Base-by-base conservation (phyloP, 2,329 filamentous ascomycete species). In the Tolypocladium sp. region DNA sequence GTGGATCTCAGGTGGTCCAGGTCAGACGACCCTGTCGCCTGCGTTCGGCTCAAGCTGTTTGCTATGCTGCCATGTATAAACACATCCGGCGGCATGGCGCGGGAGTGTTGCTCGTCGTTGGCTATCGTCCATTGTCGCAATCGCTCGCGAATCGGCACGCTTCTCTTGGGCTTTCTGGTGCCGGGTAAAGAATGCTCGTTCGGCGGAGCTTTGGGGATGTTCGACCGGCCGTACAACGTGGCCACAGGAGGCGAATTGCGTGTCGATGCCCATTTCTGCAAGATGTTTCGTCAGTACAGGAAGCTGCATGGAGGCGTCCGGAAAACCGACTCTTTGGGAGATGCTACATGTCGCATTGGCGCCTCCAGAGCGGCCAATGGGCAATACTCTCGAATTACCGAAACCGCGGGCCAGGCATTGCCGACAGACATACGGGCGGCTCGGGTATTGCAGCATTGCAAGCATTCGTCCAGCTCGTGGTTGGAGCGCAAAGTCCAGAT, bases 91-190 rank as follows among this genome's bases (percentile, higher is more conserved):
- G 65, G 67, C 56, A 68, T 60, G 4, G 49, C 55, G 17, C 65
- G 62, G 3, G 66, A 57, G 41, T 58, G 52, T 13, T 60, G 55
- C 12, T 70, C 52, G 9, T 69, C 67, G 57, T 80, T 74, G 57
- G 74, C 67, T 20, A 62, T 57, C 54, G 75, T 70, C 78, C 78
- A 81, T 63, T 66, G 62, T 35, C 71, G 71, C 33, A 82, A 70
- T 17, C 71, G 71, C 42, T 76, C 64, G 42, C 79, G 75, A 49
- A 81, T 77, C 17, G 63, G 63, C 40, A 63, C 52, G 25, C 22
- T 20, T n/a, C 40, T 49, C n/a, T 56, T 37, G 7, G 49, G 10
- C 30, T 22, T 37, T 10, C 20, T 46, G 57, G 60, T 25, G 55
- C 51, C 10, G 42, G 38, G 37, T 33, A 35, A 55, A n/a, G 41